phyloP scores from a whole-genome alignment of 768 basidiomycete species.

The Gautieria morchelliformis region DNA sequence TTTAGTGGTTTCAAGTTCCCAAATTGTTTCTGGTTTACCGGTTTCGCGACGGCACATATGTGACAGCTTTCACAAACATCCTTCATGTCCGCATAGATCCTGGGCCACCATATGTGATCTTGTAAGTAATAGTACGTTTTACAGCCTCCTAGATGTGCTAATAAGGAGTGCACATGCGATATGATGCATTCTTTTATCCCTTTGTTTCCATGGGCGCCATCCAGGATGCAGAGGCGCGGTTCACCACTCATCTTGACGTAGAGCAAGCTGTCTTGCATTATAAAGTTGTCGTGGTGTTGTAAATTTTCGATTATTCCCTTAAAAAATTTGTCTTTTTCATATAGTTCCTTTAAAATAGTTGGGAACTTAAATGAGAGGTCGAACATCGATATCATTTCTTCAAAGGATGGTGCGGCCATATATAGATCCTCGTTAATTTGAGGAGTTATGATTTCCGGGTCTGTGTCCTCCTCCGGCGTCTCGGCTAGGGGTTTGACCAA shows the following conservation, averaged over 20 bases:
- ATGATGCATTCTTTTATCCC: slow-evolving; percentile 25
- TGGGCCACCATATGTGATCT: slow-evolving; percentile 14
- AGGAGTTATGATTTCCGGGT: no score
- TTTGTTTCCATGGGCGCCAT: background rate
- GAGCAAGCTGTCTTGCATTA: slow-evolving; percentile 3
- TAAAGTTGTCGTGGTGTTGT: slow-evolving; percentile 8
- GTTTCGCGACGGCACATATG: slow-evolving; percentile 11
- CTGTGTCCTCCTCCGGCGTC: no score
- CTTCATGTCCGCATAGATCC: slow-evolving; percentile 10
- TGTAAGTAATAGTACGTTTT: slow-evolving; percentile 18
- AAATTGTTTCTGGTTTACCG: slow-evolving; percentile 24
- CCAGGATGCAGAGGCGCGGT: slow-evolving; percentile 11
- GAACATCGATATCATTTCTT: no score
- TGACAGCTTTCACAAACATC: slow-evolving; percentile 19
- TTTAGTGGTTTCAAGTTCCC: slow-evolving; percentile 14
- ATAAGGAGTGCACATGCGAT: slow-evolving; percentile 21
- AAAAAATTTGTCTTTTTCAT: slow-evolving; percentile 20
- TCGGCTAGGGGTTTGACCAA: no score
- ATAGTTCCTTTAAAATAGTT: slow-evolving; percentile 8
- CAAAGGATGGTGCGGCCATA: no score
- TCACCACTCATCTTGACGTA: slow-evolving; percentile 7
- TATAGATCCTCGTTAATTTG: no score
- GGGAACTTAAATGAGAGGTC: no score
- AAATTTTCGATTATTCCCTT: slow-evolving; percentile 13
- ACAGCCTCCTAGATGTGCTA: slow-evolving; percentile 17